Percentiles rank a stretch among this genome's conserved stretches.
Conservation (phyloP, 345 rosid genomes). For the Boechera stricta region DNA sequence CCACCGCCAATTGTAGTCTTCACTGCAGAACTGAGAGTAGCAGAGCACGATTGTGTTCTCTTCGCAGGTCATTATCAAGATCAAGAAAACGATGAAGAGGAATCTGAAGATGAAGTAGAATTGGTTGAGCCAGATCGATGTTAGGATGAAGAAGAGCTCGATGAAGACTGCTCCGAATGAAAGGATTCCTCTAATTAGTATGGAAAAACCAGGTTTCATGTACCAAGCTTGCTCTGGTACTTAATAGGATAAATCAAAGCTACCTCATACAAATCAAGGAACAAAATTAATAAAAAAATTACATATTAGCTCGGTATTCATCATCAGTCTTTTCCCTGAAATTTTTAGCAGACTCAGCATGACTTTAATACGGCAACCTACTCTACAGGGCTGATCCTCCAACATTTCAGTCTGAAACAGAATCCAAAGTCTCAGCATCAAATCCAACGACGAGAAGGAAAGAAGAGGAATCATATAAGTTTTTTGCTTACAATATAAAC, state of each 20-base stretch:
- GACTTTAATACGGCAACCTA: slow-evolving; percentile 61
- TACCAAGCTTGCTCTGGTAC: slow-evolving; percentile 97
- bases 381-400: slow-evolving; percentile 83
- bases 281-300: slow-evolving; percentile 35
- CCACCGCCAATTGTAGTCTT: slow-evolving; percentile 98
- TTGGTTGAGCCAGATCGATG: slow-evolving; percentile 96
- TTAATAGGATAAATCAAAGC: neutral
- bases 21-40: slow-evolving; percentile 95
- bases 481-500: slow-evolving; percentile 64
- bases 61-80: slow-evolving; percentile 83
- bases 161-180: slow-evolving; percentile 95
- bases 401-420: slow-evolving; percentile 76
- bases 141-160: slow-evolving; percentile 92
- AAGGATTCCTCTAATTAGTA: slow-evolving; percentile 89
- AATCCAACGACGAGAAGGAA: neutral
- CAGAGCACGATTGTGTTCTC: slow-evolving; percentile 92
- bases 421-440: slow-evolving; percentile 15
- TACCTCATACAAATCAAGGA: neutral
- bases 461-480: neutral
- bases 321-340: slow-evolving; percentile 94
- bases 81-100: slow-evolving; percentile 90
- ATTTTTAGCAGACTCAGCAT: slow-evolving; percentile 71
- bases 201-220: slow-evolving; percentile 85
- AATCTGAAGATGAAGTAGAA: slow-evolving; percentile 97
- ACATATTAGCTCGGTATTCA: slow-evolving; percentile 91